These are phyloP conservation scores for Myrmaecium sp. DNA, from an alignment of 2,329 filamentous ascomycete genomes.

Conservation along the genomic window DNA sequence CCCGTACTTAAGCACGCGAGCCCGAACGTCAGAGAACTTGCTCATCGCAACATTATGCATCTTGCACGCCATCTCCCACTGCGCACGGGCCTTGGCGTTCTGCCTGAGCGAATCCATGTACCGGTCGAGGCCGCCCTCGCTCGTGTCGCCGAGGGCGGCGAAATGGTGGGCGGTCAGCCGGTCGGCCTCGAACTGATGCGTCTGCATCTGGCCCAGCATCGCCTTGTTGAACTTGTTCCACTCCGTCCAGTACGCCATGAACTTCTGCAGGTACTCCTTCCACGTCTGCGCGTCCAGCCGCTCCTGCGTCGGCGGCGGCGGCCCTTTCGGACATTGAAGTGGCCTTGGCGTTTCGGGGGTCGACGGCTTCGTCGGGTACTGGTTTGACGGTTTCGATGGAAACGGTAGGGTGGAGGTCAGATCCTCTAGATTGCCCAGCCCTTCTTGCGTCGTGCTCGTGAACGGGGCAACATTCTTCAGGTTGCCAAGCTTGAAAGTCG, in stretches of 20 bases:
- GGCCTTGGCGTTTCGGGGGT: constrained; percentile 26
- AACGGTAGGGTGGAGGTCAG: constrained; percentile 40
- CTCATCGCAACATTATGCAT: constrained; percentile 42
- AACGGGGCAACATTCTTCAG: constrained; percentile 34
- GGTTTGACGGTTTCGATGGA: constrained; percentile 33
- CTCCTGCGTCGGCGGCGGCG: constrained; percentile 21
- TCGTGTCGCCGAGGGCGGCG: constrained; percentile 32
- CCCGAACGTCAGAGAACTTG: constrained; percentile 36
- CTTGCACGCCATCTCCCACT: constrained; percentile 43
- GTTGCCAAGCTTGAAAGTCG: constrained; percentile 22
- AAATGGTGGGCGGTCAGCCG: constrained; percentile 32
- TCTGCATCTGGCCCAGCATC: constrained; percentile 39
- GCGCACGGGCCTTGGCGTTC: constrained; percentile 44
- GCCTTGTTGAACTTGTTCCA: constrained; percentile 37
- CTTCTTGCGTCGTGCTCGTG: constrained; percentile 23
- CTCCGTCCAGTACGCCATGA: constrained; percentile 38
- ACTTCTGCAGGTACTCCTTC: constrained; percentile 33
- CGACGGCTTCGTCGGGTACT: constrained; percentile 23
- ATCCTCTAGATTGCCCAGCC: constrained; percentile 36
- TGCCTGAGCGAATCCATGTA: constrained; percentile 46
- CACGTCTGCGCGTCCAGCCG: constrained; percentile 31
- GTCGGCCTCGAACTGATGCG: constrained; percentile 30
- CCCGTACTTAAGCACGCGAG: too few relatives aligned
- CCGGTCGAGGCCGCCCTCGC: constrained; percentile 34
- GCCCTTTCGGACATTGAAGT: constrained; percentile 35